Base-by-base conservation (phyloP, 805 yeast species). In the Candida krabiensis region DNA sequence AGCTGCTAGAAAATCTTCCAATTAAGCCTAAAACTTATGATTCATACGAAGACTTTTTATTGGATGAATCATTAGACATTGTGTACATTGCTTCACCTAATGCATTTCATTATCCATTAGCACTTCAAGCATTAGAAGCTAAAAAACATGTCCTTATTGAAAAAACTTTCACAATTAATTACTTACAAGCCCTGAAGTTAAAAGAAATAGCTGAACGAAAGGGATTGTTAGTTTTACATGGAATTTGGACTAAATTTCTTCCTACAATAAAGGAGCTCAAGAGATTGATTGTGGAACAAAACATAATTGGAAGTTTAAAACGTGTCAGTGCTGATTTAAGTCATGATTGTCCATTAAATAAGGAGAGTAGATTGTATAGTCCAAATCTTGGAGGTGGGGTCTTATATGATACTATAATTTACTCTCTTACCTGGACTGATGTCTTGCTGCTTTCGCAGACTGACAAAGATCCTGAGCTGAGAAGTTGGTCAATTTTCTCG, bases 21-120 rank as follows among this genome's bases (percentile, higher is more conserved):
- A 24, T 22, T 9, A 32, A 13, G 3, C 21, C 31, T 8, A 30
- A 31, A 21, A 7, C 21, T 5, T 47, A 41, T 21, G 58, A 50
- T 5, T 38, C 40, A 13, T 76, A 77, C 47, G 64, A 64, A 9
- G 71, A 68, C 1, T 60, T 76, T 33, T 66, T 64, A 38, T 41
- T 44, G n/a, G 69, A 72, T 41, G 41, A 45, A 12, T 55, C 64
- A 2, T 59, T 74, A 23, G 72, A 76, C 37, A 62, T 71, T 14
- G 67, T 77, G 18, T 77, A 77, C 47, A 63, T 77, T 19, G 81
- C 78, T 2, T 66, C 78, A 3, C 80, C 81, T 4, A 80, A 77
- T 56, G 56, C 65, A 14, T 60, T 63, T 41, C 83, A 77, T 50
- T 66, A 67, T 35, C 70, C 67, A 33, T 69, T 69, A 40, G 69